Evolutionary conservation across 305 asterid species (phyloP).

Genomic region (Rubia peregrina): DNA sequence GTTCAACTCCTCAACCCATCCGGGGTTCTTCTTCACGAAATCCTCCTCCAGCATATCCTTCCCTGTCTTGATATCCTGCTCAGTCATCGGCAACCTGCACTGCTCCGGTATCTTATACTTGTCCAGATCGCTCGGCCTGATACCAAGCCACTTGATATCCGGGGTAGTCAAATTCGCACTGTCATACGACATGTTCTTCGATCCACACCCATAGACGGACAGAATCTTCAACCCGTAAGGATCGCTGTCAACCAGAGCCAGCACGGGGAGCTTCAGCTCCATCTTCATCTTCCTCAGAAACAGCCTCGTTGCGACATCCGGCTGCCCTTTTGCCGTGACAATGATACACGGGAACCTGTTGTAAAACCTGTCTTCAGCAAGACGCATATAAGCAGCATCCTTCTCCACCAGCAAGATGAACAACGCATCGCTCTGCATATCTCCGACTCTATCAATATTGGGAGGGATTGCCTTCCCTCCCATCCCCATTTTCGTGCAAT

Average conservation of each 20-base stretch:
- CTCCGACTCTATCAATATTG: slow-evolving; percentile 80
- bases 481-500: slow-evolving; percentile 87
- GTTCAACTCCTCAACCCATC: slow-evolving; percentile 90
- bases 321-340: slow-evolving; percentile 82
- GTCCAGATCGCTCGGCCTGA: slow-evolving; percentile 79
- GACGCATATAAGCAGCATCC: slow-evolving; percentile 81
- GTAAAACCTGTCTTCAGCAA: slow-evolving; percentile 77
- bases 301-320: slow-evolving; percentile 75
- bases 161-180: slow-evolving; percentile 80
- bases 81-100: slow-evolving; percentile 85
- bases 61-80: slow-evolving; percentile 84
- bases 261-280: slow-evolving; percentile 73
- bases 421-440: slow-evolving; percentile 86
- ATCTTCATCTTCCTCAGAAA: slow-evolving; percentile 72
- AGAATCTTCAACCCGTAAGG: slow-evolving; percentile 78
- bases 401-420: slow-evolving; percentile 76
- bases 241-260: slow-evolving; percentile 81
- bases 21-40: slow-evolving; percentile 89
- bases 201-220: slow-evolving; percentile 81
- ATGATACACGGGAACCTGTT: slow-evolving; percentile 82
- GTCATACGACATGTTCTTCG: slow-evolving; percentile 91
- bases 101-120: slow-evolving; percentile 84
- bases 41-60: slow-evolving; percentile 87
- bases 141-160: slow-evolving; percentile 81
- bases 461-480: slow-evolving; percentile 95